These are phyloP conservation scores for Diaporthe longicolla DNA, from an alignment of 2,329 filamentous ascomycete genomes.

Conservation along the genomic window DNA sequence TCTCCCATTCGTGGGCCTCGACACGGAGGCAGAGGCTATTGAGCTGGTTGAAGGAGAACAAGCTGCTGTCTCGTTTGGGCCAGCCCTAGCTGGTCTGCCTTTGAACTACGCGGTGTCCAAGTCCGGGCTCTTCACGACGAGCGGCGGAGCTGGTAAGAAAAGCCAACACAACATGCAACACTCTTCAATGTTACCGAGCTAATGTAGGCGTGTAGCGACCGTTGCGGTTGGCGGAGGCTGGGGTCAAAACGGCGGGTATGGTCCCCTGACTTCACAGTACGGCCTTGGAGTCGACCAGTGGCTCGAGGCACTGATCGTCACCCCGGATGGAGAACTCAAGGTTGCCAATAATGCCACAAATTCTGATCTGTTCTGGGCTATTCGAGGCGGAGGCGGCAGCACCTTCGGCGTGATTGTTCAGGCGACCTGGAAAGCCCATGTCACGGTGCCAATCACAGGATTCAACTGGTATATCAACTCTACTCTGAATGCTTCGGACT, in stretches of 20 bases:
- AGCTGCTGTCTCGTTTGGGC: constrained; percentile 20
- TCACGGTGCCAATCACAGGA: neutral
- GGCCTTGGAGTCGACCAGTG: constrained; percentile 17
- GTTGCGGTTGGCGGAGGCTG: constrained; percentile 15
- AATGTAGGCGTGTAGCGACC: neutral
- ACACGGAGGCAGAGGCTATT: constrained; percentile 8
- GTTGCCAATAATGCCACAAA: neutral
- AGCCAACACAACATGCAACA: neutral
- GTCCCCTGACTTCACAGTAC: neutral
- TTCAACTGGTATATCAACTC: constrained; percentile 16
- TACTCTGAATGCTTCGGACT: constrained; percentile 4
- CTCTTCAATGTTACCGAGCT: neutral
- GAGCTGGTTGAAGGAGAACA: constrained; percentile 8
- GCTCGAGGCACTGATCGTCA: constrained; percentile 7
- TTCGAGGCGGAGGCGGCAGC: neutral
- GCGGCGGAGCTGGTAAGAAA: constrained; percentile 8
- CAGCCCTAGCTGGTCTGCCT: neutral
- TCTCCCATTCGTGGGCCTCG: constrained; percentile 1
- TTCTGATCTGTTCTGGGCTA: constrained; percentile 20
- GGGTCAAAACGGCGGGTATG: constrained; percentile 8
- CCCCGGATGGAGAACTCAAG: constrained; percentile 7
- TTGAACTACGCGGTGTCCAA: neutral
- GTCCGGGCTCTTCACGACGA: neutral
- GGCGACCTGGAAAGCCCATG: constrained; percentile 15
- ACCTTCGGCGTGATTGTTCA: constrained; percentile 14